Percentiles rank a stretch among this genome's conserved stretches.
phyloP scores from a whole-genome alignment of 2,329 filamentous ascomycete species.

The Hypoxylon sp. region DNA sequence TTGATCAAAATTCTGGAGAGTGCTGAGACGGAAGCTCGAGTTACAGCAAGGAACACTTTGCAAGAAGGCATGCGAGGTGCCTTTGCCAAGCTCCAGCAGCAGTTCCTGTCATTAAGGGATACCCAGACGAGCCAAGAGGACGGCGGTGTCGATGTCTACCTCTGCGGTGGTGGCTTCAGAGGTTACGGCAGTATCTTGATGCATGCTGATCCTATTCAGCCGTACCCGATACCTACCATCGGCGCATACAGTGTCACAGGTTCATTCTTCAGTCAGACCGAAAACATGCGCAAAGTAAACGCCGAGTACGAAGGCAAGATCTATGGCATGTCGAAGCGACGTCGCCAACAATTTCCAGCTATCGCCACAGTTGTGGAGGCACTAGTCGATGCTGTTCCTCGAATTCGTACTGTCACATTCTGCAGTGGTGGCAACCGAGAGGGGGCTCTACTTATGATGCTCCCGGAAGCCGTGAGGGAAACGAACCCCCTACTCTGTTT shows the following conservation, averaged over 20 bases:
- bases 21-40: slow-evolving; percentile 58
- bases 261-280: slow-evolving; percentile 70
- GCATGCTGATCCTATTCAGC: slow-evolving; percentile 78
- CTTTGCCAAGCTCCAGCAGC: slow-evolving; percentile 66
- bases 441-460: slow-evolving; percentile 81
- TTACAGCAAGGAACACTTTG: slow-evolving; percentile 69
- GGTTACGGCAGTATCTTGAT: slow-evolving; percentile 93
- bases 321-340: slow-evolving; percentile 84
- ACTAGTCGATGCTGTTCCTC: slow-evolving; percentile 77
- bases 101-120: slow-evolving; percentile 67
- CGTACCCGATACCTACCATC: slow-evolving; percentile 87
- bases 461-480: slow-evolving; percentile 71
- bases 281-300: slow-evolving; percentile 67
- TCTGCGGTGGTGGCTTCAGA: slow-evolving; percentile 90
- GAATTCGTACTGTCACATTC: slow-evolving; percentile 82
- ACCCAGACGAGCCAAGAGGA: slow-evolving; percentile 52
- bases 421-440: slow-evolving; percentile 91
- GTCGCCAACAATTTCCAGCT: slow-evolving; percentile 85
- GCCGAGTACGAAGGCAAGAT: slow-evolving; percentile 68
- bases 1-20: slow-evolving; percentile 66
- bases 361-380: slow-evolving; percentile 85
- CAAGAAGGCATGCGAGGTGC: slow-evolving; percentile 70
- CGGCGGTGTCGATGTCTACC: slow-evolving; percentile 78
- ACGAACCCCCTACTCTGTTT: slow-evolving; percentile 73
- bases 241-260: slow-evolving; percentile 81